Evolutionary conservation across 768 basidiomycete genomes (phyloP).

Genomic region (Tulasnella sp.): DNA sequence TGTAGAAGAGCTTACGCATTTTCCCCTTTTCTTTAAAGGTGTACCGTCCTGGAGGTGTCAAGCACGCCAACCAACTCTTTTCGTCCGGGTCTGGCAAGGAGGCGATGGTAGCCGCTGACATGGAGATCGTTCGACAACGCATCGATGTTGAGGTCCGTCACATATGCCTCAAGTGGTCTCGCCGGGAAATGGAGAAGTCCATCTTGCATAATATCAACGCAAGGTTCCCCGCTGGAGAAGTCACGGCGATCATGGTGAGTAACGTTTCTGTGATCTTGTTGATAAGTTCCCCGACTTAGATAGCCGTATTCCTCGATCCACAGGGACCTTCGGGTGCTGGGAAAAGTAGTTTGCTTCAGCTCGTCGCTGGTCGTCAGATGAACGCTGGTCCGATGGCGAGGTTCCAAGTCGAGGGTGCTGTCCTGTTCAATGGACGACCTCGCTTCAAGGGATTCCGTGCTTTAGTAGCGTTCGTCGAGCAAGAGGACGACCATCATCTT

Average conservation of each 20-base stretch:
- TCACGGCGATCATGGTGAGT: constrained; percentile 27
- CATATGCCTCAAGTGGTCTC: constrained; percentile 8
- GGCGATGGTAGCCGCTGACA: constrained; percentile 19
- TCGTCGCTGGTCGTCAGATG: constrained; percentile 26
- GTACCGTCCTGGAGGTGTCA: constrained; percentile 27
- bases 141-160: constrained; percentile 25
- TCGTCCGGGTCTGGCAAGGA: constrained; percentile 15
- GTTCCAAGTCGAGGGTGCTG: constrained; percentile 24
- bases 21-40: constrained; percentile 12
- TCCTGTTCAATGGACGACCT: constrained; percentile 24
- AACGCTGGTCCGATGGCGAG: constrained; percentile 23
- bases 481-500: constrained; percentile 32
- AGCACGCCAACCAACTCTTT: constrained; percentile 25
- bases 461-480: constrained; percentile 29
- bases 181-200: constrained; percentile 17
- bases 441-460: constrained; percentile 8
- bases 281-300: neutral
- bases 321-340: constrained; percentile 22
- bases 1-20: neutral
- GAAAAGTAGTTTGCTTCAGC: constrained; percentile 28
- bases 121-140: constrained; percentile 22
- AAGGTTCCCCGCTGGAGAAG: constrained; percentile 26
- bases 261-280: neutral
- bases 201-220: constrained; percentile 27
- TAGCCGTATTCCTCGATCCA: neutral